These are phyloP conservation scores for Moesziomyces antarcticus DNA, from an alignment of 1,284 basidiomycete species.

Conservation along the genomic window DNA sequence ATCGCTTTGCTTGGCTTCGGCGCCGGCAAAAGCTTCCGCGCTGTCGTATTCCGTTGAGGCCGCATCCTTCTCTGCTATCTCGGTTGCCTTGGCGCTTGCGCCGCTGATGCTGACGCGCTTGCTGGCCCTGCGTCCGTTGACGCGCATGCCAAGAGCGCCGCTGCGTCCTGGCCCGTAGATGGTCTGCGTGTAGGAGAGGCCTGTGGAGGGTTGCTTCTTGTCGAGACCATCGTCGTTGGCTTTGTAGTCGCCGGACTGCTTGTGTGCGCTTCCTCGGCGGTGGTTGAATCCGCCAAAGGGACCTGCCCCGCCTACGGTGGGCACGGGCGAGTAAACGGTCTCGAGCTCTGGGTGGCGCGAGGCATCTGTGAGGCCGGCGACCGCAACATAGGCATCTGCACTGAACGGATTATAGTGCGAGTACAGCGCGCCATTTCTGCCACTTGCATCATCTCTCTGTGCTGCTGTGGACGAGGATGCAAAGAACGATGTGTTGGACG, in stretches of 20 bases:
- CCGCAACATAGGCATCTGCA: conserved; percentile 45
- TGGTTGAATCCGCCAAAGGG: conserved; percentile 16
- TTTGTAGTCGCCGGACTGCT: not conserved
- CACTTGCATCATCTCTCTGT: conserved; percentile 1
- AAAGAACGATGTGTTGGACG: conserved; percentile 23
- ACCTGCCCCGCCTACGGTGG: conserved; percentile 17
- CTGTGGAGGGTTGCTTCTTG: conserved; percentile 2
- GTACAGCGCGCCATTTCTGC: conserved; percentile 1
- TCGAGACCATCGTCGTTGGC: conserved; percentile 1
- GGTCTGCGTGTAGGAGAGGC: conserved; percentile 55
- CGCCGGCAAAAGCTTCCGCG: not conserved
- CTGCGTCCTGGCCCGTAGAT: conserved; percentile 57
- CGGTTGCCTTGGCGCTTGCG: conserved; percentile 11
- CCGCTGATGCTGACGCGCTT: conserved; percentile 41
- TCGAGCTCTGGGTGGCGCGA: conserved; percentile 48
- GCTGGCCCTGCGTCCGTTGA: conserved; percentile 45
- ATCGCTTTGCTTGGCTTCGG: not conserved
- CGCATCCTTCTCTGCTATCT: not conserved
- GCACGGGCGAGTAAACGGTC: conserved; percentile 50
- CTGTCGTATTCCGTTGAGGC: not conserved
- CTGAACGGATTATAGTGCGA: conserved; percentile 17
- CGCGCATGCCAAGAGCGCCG: conserved; percentile 58
- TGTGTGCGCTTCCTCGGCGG: conserved; percentile 3
- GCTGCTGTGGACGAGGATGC: conserved; percentile 15
- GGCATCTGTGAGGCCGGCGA: conserved; percentile 47